Evolutionary conservation across 2,329 filamentous ascomycete genomes (phyloP).

Genomic region (Mollisia scopiformis): DNA sequence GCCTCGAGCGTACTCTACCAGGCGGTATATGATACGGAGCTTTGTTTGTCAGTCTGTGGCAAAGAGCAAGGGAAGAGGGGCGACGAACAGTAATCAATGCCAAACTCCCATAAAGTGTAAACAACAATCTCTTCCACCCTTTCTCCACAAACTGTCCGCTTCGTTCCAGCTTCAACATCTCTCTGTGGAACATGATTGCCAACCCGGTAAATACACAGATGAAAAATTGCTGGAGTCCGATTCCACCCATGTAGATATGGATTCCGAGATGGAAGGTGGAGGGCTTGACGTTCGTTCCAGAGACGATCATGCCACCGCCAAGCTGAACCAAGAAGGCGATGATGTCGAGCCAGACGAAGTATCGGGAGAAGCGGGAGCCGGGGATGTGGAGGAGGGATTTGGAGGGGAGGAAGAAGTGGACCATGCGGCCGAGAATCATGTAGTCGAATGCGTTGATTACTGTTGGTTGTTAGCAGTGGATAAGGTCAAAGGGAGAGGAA

Average conservation of each 20-base stretch:
- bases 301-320: conserved; percentile 1
- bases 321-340: conserved; percentile 28
- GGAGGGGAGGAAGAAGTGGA: conserved; percentile 7
- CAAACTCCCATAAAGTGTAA: not conserved
- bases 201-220: conserved; percentile 3
- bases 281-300: not conserved
- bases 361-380: conserved; percentile 7
- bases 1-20: conserved; percentile 55
- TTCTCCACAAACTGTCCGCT: not conserved
- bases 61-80: not conserved
- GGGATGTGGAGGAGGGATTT: conserved; percentile 11
- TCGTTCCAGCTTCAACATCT: not conserved
- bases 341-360: conserved; percentile 12
- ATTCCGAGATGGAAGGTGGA: conserved; percentile 1
- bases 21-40: conserved; percentile 60
- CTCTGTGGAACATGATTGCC: not conserved
- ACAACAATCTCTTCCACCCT: not conserved
- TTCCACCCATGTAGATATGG: conserved; percentile 11
- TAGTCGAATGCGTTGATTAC: conserved; percentile 22
- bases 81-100: conserved; percentile 10
- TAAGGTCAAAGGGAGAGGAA: conserved; percentile 8
- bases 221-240: conserved; percentile 11
- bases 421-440: conserved; percentile 14
- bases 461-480: conserved; percentile 10
- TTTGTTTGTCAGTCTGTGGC: conserved; percentile 25